Percentiles rank a stretch among this genome's conserved stretches.
phyloP scores from a whole-genome alignment of 75 land plant genomes.

The Sequoiadendron giganteum region DNA sequence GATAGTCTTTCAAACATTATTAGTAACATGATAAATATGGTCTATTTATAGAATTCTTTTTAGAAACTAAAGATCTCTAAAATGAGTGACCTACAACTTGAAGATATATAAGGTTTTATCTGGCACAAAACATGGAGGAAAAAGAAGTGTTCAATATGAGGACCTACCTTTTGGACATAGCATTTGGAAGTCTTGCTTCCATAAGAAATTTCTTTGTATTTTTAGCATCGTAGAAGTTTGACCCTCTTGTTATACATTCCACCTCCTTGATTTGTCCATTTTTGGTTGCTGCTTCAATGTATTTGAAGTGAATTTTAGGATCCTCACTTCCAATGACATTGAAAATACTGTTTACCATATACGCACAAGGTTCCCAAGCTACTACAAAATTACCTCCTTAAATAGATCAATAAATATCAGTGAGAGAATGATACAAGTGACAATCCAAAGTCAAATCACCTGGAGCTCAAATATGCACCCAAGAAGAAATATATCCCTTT shows the following conservation, averaged over 20 bases:
- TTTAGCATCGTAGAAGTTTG: conserved; percentile 92
- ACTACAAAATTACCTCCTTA: not conserved
- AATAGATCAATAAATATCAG: not conserved
- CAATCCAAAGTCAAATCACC: conserved; percentile 34
- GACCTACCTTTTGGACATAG: no score
- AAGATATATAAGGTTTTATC: no score
- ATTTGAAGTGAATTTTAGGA: conserved; percentile 95
- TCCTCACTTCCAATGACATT: conserved; percentile 66
- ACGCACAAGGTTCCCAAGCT: not conserved
- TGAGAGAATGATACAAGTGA: not conserved
- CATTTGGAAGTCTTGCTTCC: conserved; percentile 98
- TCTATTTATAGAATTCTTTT: no score
- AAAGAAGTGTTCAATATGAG: not conserved
- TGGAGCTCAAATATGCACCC: conserved; percentile 86
- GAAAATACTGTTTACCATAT: not conserved
- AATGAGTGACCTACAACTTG: no score
- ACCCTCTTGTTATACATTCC: conserved; percentile 95
- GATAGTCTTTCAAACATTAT: no score
- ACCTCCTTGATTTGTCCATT: conserved; percentile 98
- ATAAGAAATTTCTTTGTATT: conserved; percentile 97
- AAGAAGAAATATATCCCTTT: conserved; percentile 91
- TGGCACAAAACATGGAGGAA: not conserved
- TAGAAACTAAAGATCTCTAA: no score
- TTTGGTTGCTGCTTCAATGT: conserved; percentile 96
- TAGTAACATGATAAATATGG: no score